phyloP scores from a whole-genome alignment of 495 filamentous ascomycete species.

The Cercophora newfieldiana region DNA sequence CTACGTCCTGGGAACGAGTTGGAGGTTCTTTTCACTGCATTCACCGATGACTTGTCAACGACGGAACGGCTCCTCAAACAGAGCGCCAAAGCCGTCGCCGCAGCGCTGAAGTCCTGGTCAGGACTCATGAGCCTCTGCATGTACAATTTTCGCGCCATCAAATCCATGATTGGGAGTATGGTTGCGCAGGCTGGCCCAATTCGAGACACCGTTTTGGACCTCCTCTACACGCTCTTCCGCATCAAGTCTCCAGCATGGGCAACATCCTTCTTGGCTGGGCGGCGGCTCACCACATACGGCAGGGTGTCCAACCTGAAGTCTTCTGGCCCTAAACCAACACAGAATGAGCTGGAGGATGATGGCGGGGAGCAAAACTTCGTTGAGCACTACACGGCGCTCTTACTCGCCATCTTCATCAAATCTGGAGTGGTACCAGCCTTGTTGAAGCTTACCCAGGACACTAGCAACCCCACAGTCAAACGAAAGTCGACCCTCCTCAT shows the following conservation, averaged over 20 bases:
- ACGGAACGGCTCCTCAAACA: conserved; percentile 78
- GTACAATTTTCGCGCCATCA: conserved; percentile 78
- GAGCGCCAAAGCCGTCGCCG: conserved; percentile 80
- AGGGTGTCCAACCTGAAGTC: conserved; percentile 85
- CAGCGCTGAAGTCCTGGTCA: conserved; percentile 92
- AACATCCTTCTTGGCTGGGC: conserved; percentile 88
- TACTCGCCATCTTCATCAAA: conserved; percentile 82
- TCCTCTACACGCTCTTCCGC: conserved; percentile 85
- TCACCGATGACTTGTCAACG: conserved; percentile 76
- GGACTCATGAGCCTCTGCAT: conserved; percentile 81
- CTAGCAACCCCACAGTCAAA: conserved; percentile 70
- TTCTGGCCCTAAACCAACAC: conserved; percentile 38
- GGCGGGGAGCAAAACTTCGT: conserved; percentile 76
- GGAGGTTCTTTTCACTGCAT: conserved; percentile 80
- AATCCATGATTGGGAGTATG: conserved; percentile 77
- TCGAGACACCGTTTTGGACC: conserved; percentile 73
- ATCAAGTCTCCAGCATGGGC: conserved; percentile 98
- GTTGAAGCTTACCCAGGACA: conserved; percentile 67
- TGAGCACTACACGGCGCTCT: conserved; percentile 88
- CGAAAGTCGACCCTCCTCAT: conserved; percentile 88
- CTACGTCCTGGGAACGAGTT: conserved; percentile 77
- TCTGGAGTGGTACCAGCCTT: conserved; percentile 80
- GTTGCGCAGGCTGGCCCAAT: conserved; percentile 68
- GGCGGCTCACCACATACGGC: conserved; percentile 90
- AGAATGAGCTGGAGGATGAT: conserved; percentile 62